phyloP scores from a whole-genome alignment of 495 filamentous ascomycete genomes.

The Echria macrotheca region DNA sequence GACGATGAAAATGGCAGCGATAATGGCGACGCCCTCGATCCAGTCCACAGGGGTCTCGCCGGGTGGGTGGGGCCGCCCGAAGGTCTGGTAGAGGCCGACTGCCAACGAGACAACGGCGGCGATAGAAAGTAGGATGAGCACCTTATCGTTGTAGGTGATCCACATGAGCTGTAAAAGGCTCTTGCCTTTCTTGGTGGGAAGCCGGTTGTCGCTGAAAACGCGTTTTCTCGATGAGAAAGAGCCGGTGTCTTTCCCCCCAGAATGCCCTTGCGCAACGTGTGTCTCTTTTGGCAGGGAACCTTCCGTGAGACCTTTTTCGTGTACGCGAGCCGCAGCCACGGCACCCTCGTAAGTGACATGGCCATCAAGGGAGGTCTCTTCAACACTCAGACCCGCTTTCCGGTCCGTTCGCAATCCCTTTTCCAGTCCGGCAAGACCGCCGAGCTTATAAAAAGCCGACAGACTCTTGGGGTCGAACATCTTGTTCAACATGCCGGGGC shows the following conservation, averaged over 20 bases:
- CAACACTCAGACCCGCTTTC: constrained; percentile 57
- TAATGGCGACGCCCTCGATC: constrained; percentile 77
- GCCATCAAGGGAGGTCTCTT: constrained; percentile 56
- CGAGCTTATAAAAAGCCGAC: constrained; percentile 62
- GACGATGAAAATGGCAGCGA: constrained; percentile 70
- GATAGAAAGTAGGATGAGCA: constrained; percentile 67
- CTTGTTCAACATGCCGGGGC: constrained; percentile 66
- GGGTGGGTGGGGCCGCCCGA: constrained; percentile 39
- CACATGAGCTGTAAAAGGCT: constrained; percentile 69
- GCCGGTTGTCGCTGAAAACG: constrained; percentile 63
- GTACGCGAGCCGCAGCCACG: constrained; percentile 36
- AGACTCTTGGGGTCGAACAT: constrained; percentile 71
- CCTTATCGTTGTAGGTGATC: constrained; percentile 84
- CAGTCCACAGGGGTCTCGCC: constrained; percentile 56
- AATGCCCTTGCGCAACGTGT: constrained; percentile 3
- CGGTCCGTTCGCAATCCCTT: constrained; percentile 63
- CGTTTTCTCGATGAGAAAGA: constrained; percentile 62
- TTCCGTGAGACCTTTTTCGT: constrained; percentile 28
- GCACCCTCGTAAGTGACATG: constrained; percentile 58
- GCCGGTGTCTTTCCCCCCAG: constrained; percentile 17
- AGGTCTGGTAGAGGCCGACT: constrained; percentile 65
- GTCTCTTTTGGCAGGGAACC: constrained; percentile 16
- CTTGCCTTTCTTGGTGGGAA: constrained; percentile 71
- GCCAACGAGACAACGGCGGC: constrained; percentile 70
- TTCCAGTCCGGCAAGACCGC: constrained; percentile 62